phyloP scores from a whole-genome alignment of 139 green algal genomes.

The Chlamydomonas asymmetrica region DNA sequence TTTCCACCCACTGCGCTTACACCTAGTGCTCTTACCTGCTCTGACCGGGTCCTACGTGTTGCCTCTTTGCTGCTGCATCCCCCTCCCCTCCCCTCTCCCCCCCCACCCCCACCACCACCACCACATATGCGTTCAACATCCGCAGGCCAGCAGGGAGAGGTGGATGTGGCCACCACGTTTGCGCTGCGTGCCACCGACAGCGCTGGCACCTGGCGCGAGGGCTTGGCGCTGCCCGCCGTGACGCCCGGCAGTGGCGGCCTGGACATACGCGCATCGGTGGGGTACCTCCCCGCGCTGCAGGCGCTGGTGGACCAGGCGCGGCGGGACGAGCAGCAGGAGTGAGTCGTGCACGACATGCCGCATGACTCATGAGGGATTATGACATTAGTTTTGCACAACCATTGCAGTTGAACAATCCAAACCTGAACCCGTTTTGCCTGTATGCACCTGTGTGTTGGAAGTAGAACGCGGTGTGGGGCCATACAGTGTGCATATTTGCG shows the following conservation, averaged over 20 bases:
- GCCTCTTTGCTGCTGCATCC: too few relatives aligned
- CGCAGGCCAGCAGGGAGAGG: slow-evolving; percentile 38
- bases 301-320: too few relatives aligned
- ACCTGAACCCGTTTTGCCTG: not conserved
- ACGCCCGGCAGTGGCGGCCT: slow-evolving; percentile 51
- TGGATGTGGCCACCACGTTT: slow-evolving; percentile 56
- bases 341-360: too few relatives aligned
- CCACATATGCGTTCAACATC: not conserved
- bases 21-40: too few relatives aligned
- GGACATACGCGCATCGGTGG: slow-evolving; percentile 40
- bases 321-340: too few relatives aligned
- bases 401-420: not conserved
- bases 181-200: slow-evolving; percentile 13
- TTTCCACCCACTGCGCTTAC: too few relatives aligned
- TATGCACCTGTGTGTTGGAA: not conserved
- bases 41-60: too few relatives aligned
- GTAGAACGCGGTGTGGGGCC: too few relatives aligned
- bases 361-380: too few relatives aligned
- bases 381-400: too few relatives aligned
- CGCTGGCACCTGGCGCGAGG: slow-evolving; percentile 33
- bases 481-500: slow-evolving; percentile 5
- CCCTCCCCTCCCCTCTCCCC: not conserved
- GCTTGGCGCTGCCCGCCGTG: slow-evolving; percentile 46
- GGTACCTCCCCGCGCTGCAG: slow-evolving; percentile 39
- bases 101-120: not conserved